Base-by-base conservation (phyloP, 139 green algal species). In the Coelastrella sp. region DNA sequence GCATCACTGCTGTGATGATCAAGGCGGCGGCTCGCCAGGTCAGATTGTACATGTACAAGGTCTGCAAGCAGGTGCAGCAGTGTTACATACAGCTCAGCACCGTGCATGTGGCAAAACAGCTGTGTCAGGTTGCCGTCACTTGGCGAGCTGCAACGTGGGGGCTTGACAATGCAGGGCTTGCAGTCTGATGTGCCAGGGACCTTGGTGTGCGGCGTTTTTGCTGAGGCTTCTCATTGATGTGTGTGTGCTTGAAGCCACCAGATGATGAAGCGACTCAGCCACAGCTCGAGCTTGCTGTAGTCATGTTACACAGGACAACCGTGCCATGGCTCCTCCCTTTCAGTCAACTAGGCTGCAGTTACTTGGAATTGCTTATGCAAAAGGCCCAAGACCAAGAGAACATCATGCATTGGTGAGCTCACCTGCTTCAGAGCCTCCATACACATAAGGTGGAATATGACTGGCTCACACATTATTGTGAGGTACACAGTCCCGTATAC, bases 381-480 rank as follows among this genome's bases (percentile, higher is more conserved):
- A 71, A 10, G 10, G 10, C 8, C 61, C 61, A 71, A 10, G n/a
- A 71, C 11, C 11, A 10, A 71, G 8, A 19, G 61, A 10, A 71
- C 61, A 71, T 19, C 11, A 71, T 19, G 11, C 10, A 13, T 19
- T 13, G 16, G 5, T 16, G 22, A 23, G 14, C 8, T 76, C 59
- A 90, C 86, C 90, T 93, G 90, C 79, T 86, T 82, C 83, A 94
- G 80, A 11, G 83, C 80, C 74, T 94, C 87, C 88, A 94, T 86
- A 75, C 86, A 93, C 7, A 91, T 94, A 57, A 94, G 73, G 22
- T 93, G 91, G n/a, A 93, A 93, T 61, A 93, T 92, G 65, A 93
- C 80, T 4, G 91, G 91, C 82, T 92, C 87, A 59, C 66, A 80
- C 5, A 93, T 47, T n/a, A 94, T 92, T 3, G 90, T 93, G 7